Evolutionary conservation across 2,329 filamentous ascomycete genomes (phyloP).

Genomic region (Sporothrix euskadiensis): DNA sequence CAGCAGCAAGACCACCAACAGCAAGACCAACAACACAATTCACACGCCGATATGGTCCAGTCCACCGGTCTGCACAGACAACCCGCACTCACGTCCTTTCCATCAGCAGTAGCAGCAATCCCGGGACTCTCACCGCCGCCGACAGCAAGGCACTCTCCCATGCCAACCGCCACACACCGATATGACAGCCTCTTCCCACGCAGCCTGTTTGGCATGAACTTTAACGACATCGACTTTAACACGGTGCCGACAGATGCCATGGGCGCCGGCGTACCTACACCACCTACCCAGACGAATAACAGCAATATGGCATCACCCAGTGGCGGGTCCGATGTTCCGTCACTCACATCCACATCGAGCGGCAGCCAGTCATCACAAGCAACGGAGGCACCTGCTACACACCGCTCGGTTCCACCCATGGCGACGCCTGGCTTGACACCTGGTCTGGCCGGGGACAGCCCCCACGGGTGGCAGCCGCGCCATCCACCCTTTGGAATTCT

Average conservation of each 20-base stretch:
- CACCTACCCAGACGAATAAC: neutral
- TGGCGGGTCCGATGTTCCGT: neutral
- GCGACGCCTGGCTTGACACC: neutral
- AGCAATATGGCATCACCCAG: slow-evolving; percentile 7
- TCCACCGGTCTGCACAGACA: neutral
- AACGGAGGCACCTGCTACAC: neutral
- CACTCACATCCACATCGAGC: neutral
- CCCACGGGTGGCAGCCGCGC: neutral
- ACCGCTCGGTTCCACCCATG: neutral
- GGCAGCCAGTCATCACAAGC: slow-evolving; percentile 4
- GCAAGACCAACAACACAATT: neutral
- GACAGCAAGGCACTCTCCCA: neutral
- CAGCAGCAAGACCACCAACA: neutral
- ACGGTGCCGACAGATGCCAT: neutral
- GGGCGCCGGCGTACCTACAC: slow-evolving; percentile 11
- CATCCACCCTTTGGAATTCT: neutral
- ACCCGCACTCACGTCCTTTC: neutral
- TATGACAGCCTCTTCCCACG: slow-evolving; percentile 16
- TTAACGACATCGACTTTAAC: slow-evolving; percentile 24
- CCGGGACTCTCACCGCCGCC: neutral
- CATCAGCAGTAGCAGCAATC: neutral
- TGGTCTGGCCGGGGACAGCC: neutral
- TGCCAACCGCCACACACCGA: neutral
- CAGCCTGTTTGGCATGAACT: slow-evolving; percentile 24
- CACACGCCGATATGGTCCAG: neutral